These are phyloP conservation scores for Aspergillus sp. DNA, from an alignment of 2,329 filamentous ascomycete species.

Conservation along the genomic window DNA sequence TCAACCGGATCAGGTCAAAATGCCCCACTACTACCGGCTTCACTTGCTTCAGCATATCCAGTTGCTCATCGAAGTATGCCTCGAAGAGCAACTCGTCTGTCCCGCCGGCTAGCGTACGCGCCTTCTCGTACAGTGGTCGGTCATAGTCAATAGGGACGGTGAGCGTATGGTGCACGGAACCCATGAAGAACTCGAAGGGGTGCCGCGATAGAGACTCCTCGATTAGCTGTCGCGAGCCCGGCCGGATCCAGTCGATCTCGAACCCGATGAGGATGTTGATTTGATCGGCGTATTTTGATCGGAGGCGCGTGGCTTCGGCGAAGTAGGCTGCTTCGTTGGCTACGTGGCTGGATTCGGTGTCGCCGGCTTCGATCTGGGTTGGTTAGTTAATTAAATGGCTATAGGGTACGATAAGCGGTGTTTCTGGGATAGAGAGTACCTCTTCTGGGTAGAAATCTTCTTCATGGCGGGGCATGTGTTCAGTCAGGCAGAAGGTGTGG, in stretches of 20 bases:
- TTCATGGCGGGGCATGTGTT: conserved; percentile 86
- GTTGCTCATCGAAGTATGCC: conserved; percentile 86
- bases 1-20: conserved; percentile 85
- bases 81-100: conserved; percentile 74
- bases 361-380: conserved; percentile 32
- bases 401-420: no score
- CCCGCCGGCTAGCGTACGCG: conserved; percentile 59
- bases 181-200: conserved; percentile 83
- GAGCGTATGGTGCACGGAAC: conserved; percentile 87
- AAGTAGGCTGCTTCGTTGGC: conserved; percentile 66
- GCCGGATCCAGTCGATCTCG: conserved; percentile 88
- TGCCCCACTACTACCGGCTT: conserved; percentile 82
- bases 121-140: conserved; percentile 63
- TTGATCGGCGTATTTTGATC: conserved; percentile 65
- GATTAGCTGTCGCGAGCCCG: conserved; percentile 64
- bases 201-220: conserved; percentile 59
- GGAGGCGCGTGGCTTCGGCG: conserved; percentile 71
- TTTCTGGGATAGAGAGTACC: conserved; percentile 42
- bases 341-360: conserved; percentile 38
- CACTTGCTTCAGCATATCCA: conserved; percentile 72
- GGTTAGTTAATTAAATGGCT: not conserved
- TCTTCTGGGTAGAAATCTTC: conserved; percentile 92
- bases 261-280: conserved; percentile 87
- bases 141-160: conserved; percentile 89
- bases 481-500: conserved; percentile 81